These are phyloP conservation scores for Hypoxylon rubiginosum DNA, from an alignment of 2,329 filamentous ascomycete species.

Conservation along the genomic window DNA sequence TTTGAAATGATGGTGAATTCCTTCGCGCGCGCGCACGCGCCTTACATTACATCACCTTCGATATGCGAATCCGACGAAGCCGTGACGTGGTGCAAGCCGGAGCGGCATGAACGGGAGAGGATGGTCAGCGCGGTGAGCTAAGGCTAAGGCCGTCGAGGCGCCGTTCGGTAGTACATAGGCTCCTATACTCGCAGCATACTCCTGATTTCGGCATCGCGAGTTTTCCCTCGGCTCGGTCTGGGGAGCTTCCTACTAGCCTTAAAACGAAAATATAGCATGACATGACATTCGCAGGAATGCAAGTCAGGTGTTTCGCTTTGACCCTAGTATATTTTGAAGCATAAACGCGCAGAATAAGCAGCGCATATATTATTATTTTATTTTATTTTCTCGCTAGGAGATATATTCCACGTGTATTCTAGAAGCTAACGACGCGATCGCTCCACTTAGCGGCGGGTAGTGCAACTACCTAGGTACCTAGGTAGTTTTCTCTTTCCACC, in stretches of 20 bases:
- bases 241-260: constrained; percentile 1
- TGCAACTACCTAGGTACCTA: background rate
- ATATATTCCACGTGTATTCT: background rate
- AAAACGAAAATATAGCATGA: background rate
- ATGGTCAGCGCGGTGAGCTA: constrained; percentile 7
- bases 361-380: too few relatives aligned
- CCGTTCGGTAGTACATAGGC: background rate
- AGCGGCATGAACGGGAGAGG: constrained; percentile 11
- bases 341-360: background rate
- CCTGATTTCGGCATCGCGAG: constrained; percentile 25
- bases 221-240: background rate
- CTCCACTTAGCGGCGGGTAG: background rate
- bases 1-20: constrained; percentile 14
- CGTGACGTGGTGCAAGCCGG: constrained; percentile 11
- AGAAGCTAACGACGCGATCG: background rate
- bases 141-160: constrained; percentile 11
- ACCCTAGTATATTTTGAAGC: background rate
- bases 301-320: constrained; percentile 1
- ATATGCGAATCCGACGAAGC: constrained; percentile 13
- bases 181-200: constrained; percentile 1
- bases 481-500: background rate
- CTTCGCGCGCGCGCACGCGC: constrained; percentile 2
- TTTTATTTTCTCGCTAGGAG: background rate
- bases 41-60: constrained; percentile 22
- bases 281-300: constrained; percentile 3